These are phyloP conservation scores for Spiromastix sp. DNA, from an alignment of 2,329 filamentous ascomycete genomes.

Conservation along the genomic window DNA sequence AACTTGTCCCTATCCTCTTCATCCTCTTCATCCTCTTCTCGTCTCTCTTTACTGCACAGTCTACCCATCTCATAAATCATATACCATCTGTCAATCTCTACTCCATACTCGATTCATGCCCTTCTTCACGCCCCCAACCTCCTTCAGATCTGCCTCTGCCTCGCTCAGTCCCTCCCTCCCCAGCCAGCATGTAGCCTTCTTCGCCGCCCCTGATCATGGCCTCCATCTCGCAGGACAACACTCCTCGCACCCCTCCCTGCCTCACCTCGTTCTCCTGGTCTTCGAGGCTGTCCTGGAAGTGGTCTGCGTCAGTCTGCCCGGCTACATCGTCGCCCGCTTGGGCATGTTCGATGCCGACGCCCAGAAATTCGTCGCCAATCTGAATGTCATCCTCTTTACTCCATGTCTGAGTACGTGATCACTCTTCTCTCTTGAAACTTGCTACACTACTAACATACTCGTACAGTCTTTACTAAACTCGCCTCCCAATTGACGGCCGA, in stretches of 20 bases:
- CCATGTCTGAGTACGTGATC: conserved; percentile 73
- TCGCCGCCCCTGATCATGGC: conserved; percentile 1
- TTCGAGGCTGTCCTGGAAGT: conserved; percentile 94
- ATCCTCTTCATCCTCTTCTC: background rate
- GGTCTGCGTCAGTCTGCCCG: conserved; percentile 86
- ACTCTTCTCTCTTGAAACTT: background rate
- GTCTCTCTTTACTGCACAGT: background rate
- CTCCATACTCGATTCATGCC: conserved; percentile 20
- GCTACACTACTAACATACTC: conserved; percentile 6
- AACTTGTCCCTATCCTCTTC: no score
- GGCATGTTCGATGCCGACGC: conserved; percentile 93
- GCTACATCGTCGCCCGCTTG: conserved; percentile 80
- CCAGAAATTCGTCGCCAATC: conserved; percentile 91
- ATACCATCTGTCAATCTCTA: background rate
- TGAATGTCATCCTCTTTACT: conserved; percentile 94
- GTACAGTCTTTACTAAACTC: conserved; percentile 84
- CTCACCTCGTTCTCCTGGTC: conserved; percentile 65
- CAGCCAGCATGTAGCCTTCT: background rate
- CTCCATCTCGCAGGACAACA: conserved; percentile 12
- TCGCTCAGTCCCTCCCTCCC: conserved; percentile 6
- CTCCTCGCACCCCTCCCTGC: conserved; percentile 38
- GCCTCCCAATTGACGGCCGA: conserved; percentile 87
- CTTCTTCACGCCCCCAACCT: conserved; percentile 39
- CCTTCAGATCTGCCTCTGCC: conserved; percentile 35
- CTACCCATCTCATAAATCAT: background rate